Conservation (phyloP, 345 rosid genomes). For the Populus simonii region DNA sequence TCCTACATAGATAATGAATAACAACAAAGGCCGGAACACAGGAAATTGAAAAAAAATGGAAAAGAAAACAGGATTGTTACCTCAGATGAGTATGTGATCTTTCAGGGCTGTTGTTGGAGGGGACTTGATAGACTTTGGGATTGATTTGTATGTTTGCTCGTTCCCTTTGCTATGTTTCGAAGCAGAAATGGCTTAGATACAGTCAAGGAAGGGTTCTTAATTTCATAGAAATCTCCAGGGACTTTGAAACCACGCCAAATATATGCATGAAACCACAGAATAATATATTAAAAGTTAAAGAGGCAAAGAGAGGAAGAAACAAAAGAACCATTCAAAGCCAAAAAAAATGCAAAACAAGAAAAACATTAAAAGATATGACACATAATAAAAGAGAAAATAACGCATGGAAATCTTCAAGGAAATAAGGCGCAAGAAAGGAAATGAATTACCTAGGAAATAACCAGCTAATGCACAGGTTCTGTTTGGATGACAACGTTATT, state of each 20-base stretch:
- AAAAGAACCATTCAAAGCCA: conserved; percentile 1
- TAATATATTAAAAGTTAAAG: not conserved
- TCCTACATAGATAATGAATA: not conserved
- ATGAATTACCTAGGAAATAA: not conserved
- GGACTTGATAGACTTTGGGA: not conserved
- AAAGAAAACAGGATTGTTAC: not conserved
- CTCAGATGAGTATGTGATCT: not conserved
- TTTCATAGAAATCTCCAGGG: not conserved
- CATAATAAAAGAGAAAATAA: not conserved
- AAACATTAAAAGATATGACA: not conserved
- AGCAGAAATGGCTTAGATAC: not conserved
- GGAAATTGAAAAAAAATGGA: not conserved
- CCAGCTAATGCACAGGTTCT: not conserved
- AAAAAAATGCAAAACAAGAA: not conserved
- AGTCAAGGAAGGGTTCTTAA: not conserved
- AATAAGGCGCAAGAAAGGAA: not conserved
- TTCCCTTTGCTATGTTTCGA: not conserved
- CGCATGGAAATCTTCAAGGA: not conserved
- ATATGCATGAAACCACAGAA: not conserved
- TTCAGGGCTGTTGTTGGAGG: not conserved
- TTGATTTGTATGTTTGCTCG: not conserved
- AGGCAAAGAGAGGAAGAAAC: not conserved
- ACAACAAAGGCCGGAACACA: not conserved
- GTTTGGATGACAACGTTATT: not conserved
- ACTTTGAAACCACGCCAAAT: not conserved